phyloP scores from a whole-genome alignment of 2,329 filamentous ascomycete genomes.

The Paecilomyces sp. region DNA sequence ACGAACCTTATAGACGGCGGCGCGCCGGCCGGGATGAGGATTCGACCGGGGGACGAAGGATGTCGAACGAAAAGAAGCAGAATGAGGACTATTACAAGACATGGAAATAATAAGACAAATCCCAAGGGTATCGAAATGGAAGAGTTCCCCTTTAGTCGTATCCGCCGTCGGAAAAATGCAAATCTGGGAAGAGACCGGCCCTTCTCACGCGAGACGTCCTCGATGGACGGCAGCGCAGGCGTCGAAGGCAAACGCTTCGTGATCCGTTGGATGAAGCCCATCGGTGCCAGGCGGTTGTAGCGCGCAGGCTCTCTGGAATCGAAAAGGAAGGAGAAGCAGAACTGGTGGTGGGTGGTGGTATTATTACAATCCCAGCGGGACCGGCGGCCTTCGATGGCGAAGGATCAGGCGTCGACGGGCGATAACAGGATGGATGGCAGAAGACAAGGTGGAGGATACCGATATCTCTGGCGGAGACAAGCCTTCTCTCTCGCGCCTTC shows the following conservation, averaged over 20 bases:
- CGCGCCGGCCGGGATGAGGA: constrained; percentile 79
- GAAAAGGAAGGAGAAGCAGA: constrained; percentile 2
- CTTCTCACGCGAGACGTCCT: constrained; percentile 41
- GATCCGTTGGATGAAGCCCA: constrained; percentile 49
- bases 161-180: constrained; percentile 76
- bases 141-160: constrained; percentile 86
- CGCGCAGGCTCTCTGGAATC: constrained; percentile 18
- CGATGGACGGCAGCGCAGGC: constrained; percentile 36
- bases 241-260: constrained; percentile 45
- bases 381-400: constrained; percentile 5
- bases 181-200: constrained; percentile 45
- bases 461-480: not conserved
- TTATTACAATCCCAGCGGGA: constrained; percentile 9
- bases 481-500: not conserved
- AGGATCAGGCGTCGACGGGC: not conserved
- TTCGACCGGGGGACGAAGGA: constrained; percentile 71
- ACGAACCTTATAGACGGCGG: constrained; percentile 83
- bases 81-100: constrained; percentile 85
- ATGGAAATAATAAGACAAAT: constrained; percentile 85
- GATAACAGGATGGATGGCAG: not conserved
- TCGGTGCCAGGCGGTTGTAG: constrained; percentile 22
- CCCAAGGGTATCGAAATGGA: constrained; percentile 87
- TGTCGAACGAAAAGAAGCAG: constrained; percentile 83
- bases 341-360: not conserved
- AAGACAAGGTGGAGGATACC: not conserved